Percentiles rank a stretch among this genome's conserved stretches.
phyloP scores from a whole-genome alignment of 768 basidiomycete species.

The Phlebiopsis gigantea region DNA sequence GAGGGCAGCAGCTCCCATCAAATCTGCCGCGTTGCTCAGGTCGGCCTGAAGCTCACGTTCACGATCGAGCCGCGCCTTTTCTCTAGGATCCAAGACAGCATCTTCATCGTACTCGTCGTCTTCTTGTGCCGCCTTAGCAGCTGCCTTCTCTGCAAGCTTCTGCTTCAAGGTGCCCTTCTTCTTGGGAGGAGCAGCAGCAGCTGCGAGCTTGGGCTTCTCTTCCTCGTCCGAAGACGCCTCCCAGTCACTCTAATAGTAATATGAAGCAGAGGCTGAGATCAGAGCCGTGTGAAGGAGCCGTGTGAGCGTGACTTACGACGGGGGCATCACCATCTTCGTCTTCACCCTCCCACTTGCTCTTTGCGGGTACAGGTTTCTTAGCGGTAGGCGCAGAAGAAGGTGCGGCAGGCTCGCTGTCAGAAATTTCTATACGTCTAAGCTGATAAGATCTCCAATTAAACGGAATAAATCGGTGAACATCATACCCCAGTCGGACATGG shows the following conservation, averaged over 20 bases:
- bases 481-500: constrained; percentile 47
- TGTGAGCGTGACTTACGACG: constrained; percentile 47
- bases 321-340: constrained; percentile 81
- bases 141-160: constrained; percentile 91
- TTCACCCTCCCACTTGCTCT: constrained; percentile 84
- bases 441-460: constrained; percentile 3
- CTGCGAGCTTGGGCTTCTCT: constrained; percentile 37
- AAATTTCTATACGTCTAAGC: constrained; percentile 31
- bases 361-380: constrained; percentile 26
- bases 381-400: constrained; percentile 20
- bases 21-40: constrained; percentile 73
- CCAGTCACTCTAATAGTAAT: constrained; percentile 78
- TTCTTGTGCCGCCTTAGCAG: constrained; percentile 55
- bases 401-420: constrained; percentile 30
- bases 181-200: constrained; percentile 55
- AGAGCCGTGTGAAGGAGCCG: neutral
- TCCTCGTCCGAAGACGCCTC: constrained; percentile 72
- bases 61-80: constrained; percentile 70
- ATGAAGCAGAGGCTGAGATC: neutral
- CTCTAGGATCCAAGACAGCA: constrained; percentile 65
- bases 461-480: constrained; percentile 1
- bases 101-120: constrained; percentile 61
- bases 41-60: constrained; percentile 85
- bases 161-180: constrained; percentile 92
- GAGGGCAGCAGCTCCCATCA: constrained; percentile 68